Conservation (phyloP, 139 green algal species). For the Volvox reticuliferus region DNA sequence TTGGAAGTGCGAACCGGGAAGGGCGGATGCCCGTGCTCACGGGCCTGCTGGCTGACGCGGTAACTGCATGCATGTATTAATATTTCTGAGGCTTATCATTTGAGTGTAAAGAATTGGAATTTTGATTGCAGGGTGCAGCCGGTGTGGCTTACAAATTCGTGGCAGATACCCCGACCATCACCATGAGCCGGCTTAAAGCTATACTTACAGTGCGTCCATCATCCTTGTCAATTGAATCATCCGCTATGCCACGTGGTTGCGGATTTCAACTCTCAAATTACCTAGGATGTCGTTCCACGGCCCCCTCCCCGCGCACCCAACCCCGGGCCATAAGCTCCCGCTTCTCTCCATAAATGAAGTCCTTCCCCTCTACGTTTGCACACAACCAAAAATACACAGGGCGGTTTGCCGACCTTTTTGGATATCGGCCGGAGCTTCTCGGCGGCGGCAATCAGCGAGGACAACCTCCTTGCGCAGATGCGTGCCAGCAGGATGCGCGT, state of each 20-base stretch:
- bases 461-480: conserved; percentile 94
- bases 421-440: conserved; percentile 93
- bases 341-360: not conserved
- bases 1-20: not conserved
- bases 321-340: not conserved
- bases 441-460: conserved; percentile 81
- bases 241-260: too few species aligned
- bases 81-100: not conserved
- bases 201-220: conserved; percentile 69
- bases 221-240: too few species aligned
- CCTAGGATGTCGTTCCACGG: not conserved
- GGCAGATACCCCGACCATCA: conserved; percentile 93
- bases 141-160: conserved; percentile 75
- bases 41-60: conserved; percentile 43
- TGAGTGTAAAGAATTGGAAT: too few species aligned
- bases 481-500: conserved; percentile 60
- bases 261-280: too few species aligned
- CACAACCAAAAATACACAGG: conserved; percentile 52
- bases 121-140: conserved; percentile 45
- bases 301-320: not conserved
- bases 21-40: conserved; percentile 43
- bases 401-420: conserved; percentile 95
- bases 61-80: not conserved
- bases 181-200: conserved; percentile 90
- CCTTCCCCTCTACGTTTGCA: too few species aligned